These are phyloP conservation scores for Gossypium schwendimanii DNA, from an alignment of 441 rosid species.

Conservation along the genomic window DNA sequence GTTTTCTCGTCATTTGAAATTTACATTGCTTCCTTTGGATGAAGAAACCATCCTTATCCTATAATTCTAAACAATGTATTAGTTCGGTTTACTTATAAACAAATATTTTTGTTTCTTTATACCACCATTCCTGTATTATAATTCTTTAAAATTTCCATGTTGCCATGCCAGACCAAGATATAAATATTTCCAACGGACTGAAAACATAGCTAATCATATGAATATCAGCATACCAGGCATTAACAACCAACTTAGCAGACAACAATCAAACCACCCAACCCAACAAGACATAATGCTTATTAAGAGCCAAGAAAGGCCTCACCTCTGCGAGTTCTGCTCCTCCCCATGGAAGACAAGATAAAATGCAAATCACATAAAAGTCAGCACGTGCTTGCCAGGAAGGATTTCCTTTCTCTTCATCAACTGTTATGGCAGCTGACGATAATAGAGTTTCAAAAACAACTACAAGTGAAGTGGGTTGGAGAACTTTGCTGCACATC, in stretches of 20 bases:
- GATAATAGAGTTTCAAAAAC: constrained; percentile 82
- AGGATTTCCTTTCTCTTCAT: constrained; percentile 98
- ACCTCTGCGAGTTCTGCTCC: constrained; percentile 94
- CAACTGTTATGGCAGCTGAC: constrained; percentile 92
- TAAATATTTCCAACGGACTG: not conserved
- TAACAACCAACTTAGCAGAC: not conserved
- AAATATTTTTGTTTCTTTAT: not conserved
- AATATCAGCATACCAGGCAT: not conserved
- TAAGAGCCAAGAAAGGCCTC: constrained; percentile 18
- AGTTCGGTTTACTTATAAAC: not conserved
- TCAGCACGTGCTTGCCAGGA: constrained; percentile 96
- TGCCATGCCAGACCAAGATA: not conserved
- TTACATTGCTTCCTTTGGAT: not conserved
- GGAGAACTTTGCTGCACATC: constrained; percentile 96
- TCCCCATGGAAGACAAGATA: constrained; percentile 98
- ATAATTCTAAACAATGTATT: not conserved
- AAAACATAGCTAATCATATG: not conserved
- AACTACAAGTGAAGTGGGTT: constrained; percentile 78
- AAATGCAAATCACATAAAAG: constrained; percentile 82
- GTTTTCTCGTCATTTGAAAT: not conserved
- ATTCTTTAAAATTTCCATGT: not conserved
- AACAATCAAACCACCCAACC: not conserved
- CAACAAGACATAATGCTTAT: not conserved
- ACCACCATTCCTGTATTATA: not conserved
- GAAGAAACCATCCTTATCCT: not conserved